Evolutionary conservation across 805 yeast species (phyloP), one percentile per base, ranked within the genome.

Genomic region (Wickerhamiella spandovensis): DNA sequence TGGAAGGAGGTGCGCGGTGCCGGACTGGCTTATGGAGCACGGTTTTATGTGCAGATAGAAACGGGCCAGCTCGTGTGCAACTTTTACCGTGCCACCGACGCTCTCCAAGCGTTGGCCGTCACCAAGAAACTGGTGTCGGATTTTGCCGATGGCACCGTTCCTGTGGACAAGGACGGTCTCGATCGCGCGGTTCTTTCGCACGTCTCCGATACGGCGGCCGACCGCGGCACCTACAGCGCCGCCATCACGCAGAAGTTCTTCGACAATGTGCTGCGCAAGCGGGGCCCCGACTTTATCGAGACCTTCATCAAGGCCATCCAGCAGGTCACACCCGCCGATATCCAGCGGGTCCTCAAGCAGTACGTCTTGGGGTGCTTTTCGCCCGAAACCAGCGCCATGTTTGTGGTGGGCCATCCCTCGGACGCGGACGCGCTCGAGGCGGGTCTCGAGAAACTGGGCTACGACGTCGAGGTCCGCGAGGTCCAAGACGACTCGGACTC

Each of bases 1-100:
- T 90, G 97, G 97, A 77, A 86, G 59, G 95, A 94, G 50, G 84
- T 92, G 32, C 77, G 98, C 67, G 98, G 98, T 41, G 75, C 88
- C 1, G 98, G 98, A 2, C 70, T 85, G 43, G 97, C 97, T 0
- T 92, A 92, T 64, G 97, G 96, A 38, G 92, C 90, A 1, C 72
- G 70, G 49, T 71, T 86, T 57, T 61, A 72, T 43, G 72, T 77
- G 46, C 73, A 75, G 54, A 61, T 76, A 12, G 95, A 87, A 56
- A 67, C 76, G 41, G 90, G 94, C 3, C 76, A 73, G 48, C 65
- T 90, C 54, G 71, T 73, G 4, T 85, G 81, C 59, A 73, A 72
- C 44, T 74, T 90, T 18, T 84, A 85, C 59, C 75, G 96, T 54
- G 95, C 94, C 13, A 77, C 95, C 1, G 97, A 92, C 64, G 78